These are phyloP conservation scores for Solanum dulcamara DNA, from an alignment of 257 asterid genomes.

Conservation along the genomic window DNA sequence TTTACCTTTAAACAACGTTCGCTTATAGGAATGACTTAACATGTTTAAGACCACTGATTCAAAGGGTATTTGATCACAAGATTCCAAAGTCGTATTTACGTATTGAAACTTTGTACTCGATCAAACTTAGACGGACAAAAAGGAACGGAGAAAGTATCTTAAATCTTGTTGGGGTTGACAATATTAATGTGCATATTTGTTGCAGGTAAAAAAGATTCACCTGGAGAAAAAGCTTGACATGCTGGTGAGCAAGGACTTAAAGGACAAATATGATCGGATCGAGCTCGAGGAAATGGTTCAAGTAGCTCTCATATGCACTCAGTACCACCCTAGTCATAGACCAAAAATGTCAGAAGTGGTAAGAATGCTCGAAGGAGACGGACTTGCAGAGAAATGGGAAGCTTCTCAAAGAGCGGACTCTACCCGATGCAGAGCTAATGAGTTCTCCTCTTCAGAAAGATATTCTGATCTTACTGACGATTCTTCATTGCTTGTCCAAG, in stretches of 20 bases:
- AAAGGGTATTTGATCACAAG: neutral
- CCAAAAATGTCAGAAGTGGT: constrained; percentile 97
- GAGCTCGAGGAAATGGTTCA: constrained; percentile 90
- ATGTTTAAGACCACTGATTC: neutral
- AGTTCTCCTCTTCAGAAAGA: constrained; percentile 74
- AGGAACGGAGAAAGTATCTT: neutral
- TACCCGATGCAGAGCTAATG: constrained; percentile 55
- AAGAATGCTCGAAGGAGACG: constrained; percentile 95
- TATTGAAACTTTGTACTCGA: neutral
- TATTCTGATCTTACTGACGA: constrained; percentile 93
- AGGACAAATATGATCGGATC: constrained; percentile 45
- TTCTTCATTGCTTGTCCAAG: constrained; percentile 79
- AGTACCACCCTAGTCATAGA: constrained; percentile 69
- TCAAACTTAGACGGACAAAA: neutral
- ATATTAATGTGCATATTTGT: neutral
- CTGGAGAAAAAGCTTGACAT: constrained; percentile 83
- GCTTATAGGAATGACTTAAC: neutral
- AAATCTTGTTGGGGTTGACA: neutral
- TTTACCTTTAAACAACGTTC: neutral
- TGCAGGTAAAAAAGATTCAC: constrained; percentile 80
- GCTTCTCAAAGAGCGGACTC: constrained; percentile 77
- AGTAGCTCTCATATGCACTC: constrained; percentile 88
- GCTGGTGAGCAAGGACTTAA: constrained; percentile 63
- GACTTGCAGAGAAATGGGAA: constrained; percentile 96
- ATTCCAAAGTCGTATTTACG: neutral